Conservation (phyloP, 2,329 filamentous ascomycete species). For the Penicillium sp. region DNA sequence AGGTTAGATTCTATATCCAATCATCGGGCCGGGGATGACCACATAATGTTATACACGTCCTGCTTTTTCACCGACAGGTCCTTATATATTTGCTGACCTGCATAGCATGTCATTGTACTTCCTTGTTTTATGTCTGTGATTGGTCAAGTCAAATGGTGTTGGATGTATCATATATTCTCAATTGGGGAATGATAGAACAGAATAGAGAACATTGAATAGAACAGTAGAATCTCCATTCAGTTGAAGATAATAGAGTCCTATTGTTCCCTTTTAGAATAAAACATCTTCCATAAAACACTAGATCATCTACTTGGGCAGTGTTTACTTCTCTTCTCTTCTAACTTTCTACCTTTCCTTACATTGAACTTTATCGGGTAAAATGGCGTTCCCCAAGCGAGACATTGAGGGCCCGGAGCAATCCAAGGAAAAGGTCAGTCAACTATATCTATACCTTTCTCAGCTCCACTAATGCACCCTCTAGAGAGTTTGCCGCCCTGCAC, state of each 20-base stretch:
- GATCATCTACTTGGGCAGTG: background rate
- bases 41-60: background rate
- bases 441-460: too few relatives aligned
- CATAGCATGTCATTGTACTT: slow-evolving; percentile 1
- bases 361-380: background rate
- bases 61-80: background rate
- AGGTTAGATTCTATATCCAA: background rate
- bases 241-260: too few relatives aligned
- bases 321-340: background rate
- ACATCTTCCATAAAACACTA: background rate
- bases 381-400: background rate
- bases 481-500: background rate
- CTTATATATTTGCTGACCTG: background rate
- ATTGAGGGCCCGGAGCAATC: background rate
- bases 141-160: background rate
- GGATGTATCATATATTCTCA: background rate
- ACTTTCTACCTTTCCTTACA: background rate
- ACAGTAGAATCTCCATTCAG: background rate
- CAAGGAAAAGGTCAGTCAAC: background rate
- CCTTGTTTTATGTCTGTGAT: too few relatives aligned
- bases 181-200: background rate
- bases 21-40: background rate
- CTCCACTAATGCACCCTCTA: background rate
- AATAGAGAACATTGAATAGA: background rate
- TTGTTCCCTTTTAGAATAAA: background rate